These are phyloP conservation scores for Aspergillus costaricaensis DNA, from an alignment of 2,329 filamentous ascomycete genomes.

Conservation along the genomic window DNA sequence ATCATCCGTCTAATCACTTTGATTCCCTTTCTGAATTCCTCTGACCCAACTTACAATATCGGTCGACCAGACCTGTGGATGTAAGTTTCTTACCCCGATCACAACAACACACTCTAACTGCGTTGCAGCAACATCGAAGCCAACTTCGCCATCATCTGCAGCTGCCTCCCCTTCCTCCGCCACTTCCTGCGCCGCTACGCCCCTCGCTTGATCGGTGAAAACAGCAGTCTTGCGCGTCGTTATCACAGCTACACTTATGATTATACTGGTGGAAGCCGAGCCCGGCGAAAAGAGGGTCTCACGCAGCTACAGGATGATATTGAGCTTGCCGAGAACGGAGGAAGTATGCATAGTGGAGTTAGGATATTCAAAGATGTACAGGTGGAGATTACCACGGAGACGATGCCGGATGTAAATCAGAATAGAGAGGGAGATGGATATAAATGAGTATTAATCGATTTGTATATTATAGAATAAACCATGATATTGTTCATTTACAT, in stretches of 20 bases:
- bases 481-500: too few relatives aligned
- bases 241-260: constrained; percentile 14
- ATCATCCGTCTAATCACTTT: constrained; percentile 24
- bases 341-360: constrained; percentile 7
- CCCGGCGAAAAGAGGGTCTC: constrained; percentile 16
- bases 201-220: constrained; percentile 22
- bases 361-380: constrained; percentile 24
- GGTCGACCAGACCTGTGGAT: constrained; percentile 19
- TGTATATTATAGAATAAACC: too few relatives aligned
- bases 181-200: constrained; percentile 27
- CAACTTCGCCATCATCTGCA: constrained; percentile 30
- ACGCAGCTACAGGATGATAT: constrained; percentile 20
- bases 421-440: neutral
- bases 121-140: constrained; percentile 26
- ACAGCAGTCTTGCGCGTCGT: constrained; percentile 13
- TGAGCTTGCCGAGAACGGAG: constrained; percentile 21
- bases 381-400: constrained; percentile 22
- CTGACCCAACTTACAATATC: constrained; percentile 17
- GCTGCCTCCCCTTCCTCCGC: constrained; percentile 27
- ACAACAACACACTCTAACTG: neutral
- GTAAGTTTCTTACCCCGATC: constrained; percentile 9
- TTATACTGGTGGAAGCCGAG: constrained; percentile 7
- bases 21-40: constrained; percentile 15
- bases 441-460: too few relatives aligned
- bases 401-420: neutral